Evolutionary conservation across 805 yeast species (phyloP), one percentile per base, ranked within the genome.

Genomic region (Wickerhamiella lipophila): DNA sequence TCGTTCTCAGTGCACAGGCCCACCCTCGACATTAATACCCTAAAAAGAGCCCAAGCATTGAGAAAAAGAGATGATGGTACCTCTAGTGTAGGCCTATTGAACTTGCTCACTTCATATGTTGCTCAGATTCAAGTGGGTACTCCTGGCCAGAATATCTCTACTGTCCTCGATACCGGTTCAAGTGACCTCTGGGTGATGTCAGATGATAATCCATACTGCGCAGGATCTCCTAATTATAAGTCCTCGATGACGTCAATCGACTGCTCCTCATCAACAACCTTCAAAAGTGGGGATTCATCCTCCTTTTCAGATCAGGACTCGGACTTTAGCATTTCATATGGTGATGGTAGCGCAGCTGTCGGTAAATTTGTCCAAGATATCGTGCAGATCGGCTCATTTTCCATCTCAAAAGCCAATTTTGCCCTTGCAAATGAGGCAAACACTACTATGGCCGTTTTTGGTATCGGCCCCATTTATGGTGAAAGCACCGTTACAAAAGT

Each of bases 131-230:
- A 57, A 16, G 50, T 83, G 7, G 92, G 92, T 6, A 75, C 83
- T 0, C 73, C 79, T 2, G 59, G 65, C 1, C 81, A 80, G 55
- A 58, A 65, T 2, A 68, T 81, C 8, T 66, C 67, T 2, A 77
- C 81, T 2, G 64, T 78, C 42, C 62, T 83, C 16, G 94, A 83
- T 60, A 83, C 89, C 1, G 94, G 92, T 2, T 80, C 87, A 1
- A 72, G 82, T 1, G 92, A 83, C 59, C 60, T 81, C 46, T 81
- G 86, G 85, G 76, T 81, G 35, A 68, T 73, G 52, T 66, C 69
- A 30, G 55, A 70, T 1, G 57, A 64, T 27, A 77, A 76, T 56
- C 72, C 79, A 1, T 72, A 68, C 49, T 65, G 64, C 55, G 27
- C 3, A 8, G 40, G 29, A 12, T 3, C 41, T 13, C 6, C 30